Evolutionary conservation across 2,329 filamentous ascomycete genomes (phyloP), one percentile per base, ranked within the genome.

Genomic region (Arthrocladium fulminans): DNA sequence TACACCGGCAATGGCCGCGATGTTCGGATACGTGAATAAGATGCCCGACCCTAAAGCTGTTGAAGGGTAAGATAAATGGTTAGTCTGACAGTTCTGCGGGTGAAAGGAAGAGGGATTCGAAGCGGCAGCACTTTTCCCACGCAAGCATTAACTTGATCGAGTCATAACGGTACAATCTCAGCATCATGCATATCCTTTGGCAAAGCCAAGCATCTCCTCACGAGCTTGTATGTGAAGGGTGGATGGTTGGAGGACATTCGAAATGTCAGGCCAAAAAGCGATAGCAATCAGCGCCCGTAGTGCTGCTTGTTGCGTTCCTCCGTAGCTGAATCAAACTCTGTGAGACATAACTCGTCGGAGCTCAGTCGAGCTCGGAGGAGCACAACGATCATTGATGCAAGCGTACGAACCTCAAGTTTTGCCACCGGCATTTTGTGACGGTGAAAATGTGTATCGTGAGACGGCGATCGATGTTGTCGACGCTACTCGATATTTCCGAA

Each of bases 71-170:
- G 53, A 51, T 45, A 77, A 73, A 67, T 63, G 55, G 47, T 57
- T 58, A 56, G 47, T 48, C 29, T 51, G 43, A 48, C 42, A 24
- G 20, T 35, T 41, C 34, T n/a, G 61, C 2, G 47, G 27, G 43
- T 64, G 60, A 59, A 63, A 65, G 67, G 65, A 70, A 42, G 41
- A 68, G 72, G 61, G 62, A 56, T 61, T 50, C 65, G 65, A 80
- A 87, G 85, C 85, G 86, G 86, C 86, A 89, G 84, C 86, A 90
- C 86, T 77, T 89, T 90, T 85, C 86, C 83, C 86, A 90, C 86
- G 86, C 86, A 92, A 92, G 86, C 84, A 88, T 90, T 92, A 90
- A 86, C 86, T 92, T 92, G 86, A 86, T 92, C 86, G 86, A 90
- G 86, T 90, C 82, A 71, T 84, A 74, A 89, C 86, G 86, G 86